Percentiles rank a stretch among this genome's conserved stretches.
Evolutionary conservation across 257 asterid species (phyloP).

Genomic region (Nicotiana obtusifolia): DNA sequence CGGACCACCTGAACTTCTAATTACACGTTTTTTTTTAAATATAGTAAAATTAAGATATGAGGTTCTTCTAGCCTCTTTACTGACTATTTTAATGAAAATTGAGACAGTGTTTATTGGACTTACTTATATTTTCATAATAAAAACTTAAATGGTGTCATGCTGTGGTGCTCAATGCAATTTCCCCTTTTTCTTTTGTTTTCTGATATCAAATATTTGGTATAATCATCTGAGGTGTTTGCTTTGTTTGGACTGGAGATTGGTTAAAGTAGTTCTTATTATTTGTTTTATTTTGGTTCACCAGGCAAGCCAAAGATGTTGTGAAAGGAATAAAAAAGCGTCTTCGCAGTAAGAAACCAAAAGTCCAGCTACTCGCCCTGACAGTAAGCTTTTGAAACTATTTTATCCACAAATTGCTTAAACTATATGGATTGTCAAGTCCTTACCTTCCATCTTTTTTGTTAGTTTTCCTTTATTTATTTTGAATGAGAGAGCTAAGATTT

Average conservation of each 20-base stretch:
- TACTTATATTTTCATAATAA: too few species aligned
- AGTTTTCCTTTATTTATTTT: not conserved
- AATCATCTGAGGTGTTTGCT: not conserved
- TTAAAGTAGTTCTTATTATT: not conserved
- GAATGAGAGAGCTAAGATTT: not conserved
- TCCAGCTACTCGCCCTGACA: constrained; percentile 16
- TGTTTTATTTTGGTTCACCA: constrained; percentile 4
- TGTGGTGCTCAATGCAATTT: not conserved
- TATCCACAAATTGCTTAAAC: constrained; percentile 1
- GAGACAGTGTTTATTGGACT: not conserved
- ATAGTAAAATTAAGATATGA: not conserved
- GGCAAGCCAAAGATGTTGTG: constrained; percentile 17
- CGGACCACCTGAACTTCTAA: not conserved
- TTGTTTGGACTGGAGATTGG: constrained; percentile 2
- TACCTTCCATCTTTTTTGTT: not conserved
- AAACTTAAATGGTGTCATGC: not conserved
- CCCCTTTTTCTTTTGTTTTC: not conserved
- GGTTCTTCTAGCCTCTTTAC: not conserved
- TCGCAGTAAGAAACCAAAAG: constrained; percentile 12
- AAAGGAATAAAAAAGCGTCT: constrained; percentile 12
- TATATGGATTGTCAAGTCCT: constrained; percentile 2
- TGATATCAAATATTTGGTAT: not conserved
- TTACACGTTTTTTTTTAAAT: not conserved
- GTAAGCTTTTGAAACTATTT: constrained; percentile 3
- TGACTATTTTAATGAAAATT: not conserved